These are phyloP conservation scores for Citrus reticulata DNA, from an alignment of 345 rosid species.

Conservation along the genomic window DNA sequence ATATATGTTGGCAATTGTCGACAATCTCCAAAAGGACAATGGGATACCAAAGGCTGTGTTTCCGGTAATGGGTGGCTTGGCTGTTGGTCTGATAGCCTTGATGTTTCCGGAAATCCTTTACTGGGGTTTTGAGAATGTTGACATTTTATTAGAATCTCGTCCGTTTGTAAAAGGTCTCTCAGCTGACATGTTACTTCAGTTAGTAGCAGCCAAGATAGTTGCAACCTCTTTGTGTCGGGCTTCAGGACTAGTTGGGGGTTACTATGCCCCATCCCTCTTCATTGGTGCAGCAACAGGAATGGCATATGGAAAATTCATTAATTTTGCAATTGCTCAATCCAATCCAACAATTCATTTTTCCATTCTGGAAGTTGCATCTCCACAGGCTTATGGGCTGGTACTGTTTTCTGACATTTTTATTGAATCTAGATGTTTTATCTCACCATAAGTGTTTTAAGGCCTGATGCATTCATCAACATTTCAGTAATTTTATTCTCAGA, in stretches of 20 bases:
- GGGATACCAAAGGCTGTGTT: constrained; percentile 73
- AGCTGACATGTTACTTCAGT: constrained; percentile 72
- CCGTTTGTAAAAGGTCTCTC: constrained; percentile 78
- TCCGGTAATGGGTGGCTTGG: constrained; percentile 72
- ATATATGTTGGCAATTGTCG: constrained; percentile 44
- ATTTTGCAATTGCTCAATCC: constrained; percentile 53
- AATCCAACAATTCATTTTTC: constrained; percentile 52
- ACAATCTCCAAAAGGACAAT: constrained; percentile 50
- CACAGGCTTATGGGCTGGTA: constrained; percentile 98
- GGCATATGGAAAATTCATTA: constrained; percentile 85
- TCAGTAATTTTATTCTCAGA: background rate
- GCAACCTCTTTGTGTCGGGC: constrained; percentile 92
- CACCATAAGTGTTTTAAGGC: background rate
- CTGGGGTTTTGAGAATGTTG: constrained; percentile 96
- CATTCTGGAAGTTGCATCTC: constrained; percentile 83
- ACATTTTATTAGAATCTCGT: constrained; percentile 78
- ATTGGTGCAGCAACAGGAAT: constrained; percentile 97
- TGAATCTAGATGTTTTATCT: background rate
- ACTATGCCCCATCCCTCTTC: constrained; percentile 93
- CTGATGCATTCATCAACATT: background rate
- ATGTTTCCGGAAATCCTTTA: constrained; percentile 86
- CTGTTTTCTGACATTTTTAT: constrained; percentile 17
- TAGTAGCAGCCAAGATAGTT: constrained; percentile 73
- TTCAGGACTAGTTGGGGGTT: constrained; percentile 90
- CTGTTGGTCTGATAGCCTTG: constrained; percentile 66